A percentile compares a stretch with the other conserved stretches of the same genome.
These are phyloP conservation scores for Kodamaea kaohsiungensis DNA, from an alignment of 805 yeast genomes.

Conservation along the genomic window DNA sequence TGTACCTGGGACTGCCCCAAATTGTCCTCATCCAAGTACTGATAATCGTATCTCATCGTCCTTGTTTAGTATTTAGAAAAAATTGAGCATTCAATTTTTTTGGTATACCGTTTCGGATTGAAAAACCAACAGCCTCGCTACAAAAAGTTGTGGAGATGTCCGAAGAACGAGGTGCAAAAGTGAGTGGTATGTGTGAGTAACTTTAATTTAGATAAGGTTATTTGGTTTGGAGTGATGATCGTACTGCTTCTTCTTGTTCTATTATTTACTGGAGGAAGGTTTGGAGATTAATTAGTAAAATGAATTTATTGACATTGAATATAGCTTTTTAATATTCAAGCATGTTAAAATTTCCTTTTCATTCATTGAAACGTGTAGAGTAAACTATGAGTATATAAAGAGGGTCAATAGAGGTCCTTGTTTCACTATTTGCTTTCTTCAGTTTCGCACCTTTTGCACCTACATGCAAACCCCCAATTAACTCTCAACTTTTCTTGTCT, in stretches of 20 bases:
- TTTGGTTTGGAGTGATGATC: too few relatives aligned
- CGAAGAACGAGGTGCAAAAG: neutral
- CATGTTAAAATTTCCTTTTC: too few relatives aligned
- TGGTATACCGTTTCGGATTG: neutral
- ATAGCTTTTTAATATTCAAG: too few relatives aligned
- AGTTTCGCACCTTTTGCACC: conserved; percentile 56
- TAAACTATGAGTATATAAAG: too few relatives aligned
- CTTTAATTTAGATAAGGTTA: too few relatives aligned
- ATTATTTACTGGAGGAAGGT: too few relatives aligned
- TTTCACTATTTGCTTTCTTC: neutral
- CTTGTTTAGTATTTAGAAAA: conserved; percentile 3
- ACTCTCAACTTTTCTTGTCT: conserved; percentile 66
- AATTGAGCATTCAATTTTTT: neutral
- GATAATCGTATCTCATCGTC: conserved; percentile 29
- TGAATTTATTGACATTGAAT: neutral
- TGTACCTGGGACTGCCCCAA: conserved; percentile 15
- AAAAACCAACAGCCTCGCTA: neutral
- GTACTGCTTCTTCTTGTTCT: too few relatives aligned
- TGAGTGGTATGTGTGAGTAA: too few relatives aligned
- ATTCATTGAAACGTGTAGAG: too few relatives aligned
- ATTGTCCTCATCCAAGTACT: conserved; percentile 32
- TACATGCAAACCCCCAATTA: conserved; percentile 79
- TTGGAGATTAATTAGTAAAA: too few relatives aligned
- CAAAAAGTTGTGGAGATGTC: neutral
- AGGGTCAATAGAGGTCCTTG: too few relatives aligned